These are phyloP conservation scores for Cladosporium austrohemisphaericum DNA, from an alignment of 2,329 filamentous ascomycete genomes.

Conservation along the genomic window DNA sequence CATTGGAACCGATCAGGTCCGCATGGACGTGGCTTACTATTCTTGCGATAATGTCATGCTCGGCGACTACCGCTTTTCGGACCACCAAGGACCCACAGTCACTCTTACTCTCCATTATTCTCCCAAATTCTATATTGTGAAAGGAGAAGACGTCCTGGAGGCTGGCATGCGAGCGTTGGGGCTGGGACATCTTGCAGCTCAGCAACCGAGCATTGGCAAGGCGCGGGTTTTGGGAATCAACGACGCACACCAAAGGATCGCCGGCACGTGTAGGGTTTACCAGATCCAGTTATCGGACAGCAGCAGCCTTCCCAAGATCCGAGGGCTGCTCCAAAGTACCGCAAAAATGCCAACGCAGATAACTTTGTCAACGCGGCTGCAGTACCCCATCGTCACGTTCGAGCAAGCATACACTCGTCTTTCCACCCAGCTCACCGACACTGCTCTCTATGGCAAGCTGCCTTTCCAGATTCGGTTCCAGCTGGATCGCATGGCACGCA, in stretches of 20 bases:
- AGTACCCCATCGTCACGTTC: constrained; percentile 18
- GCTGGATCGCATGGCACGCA: constrained; percentile 59
- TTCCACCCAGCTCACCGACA: constrained; percentile 33
- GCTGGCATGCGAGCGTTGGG: neutral
- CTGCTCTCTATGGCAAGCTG: constrained; percentile 30
- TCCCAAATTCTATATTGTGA: constrained; percentile 39
- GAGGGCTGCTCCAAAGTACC: constrained; percentile 22
- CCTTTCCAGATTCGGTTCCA: constrained; percentile 59
- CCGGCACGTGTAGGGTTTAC: constrained; percentile 51
- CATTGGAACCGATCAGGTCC: constrained; percentile 22
- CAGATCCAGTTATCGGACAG: constrained; percentile 32
- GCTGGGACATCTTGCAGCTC: neutral
- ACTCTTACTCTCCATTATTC: constrained; percentile 38
- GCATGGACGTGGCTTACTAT: constrained; percentile 44
- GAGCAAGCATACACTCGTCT: constrained; percentile 28
- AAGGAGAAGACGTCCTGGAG: constrained; percentile 19
- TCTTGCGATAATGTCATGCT: constrained; percentile 39
- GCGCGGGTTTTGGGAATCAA: constrained; percentile 5
- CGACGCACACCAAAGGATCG: constrained; percentile 27
- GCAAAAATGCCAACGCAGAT: constrained; percentile 33
- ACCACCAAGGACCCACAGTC: constrained; percentile 34
- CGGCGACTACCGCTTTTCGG: constrained; percentile 21
- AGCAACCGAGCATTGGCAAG: neutral
- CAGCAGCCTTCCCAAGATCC: constrained; percentile 25
- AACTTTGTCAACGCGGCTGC: constrained; percentile 21